Percentiles rank a stretch among this genome's conserved stretches.
Conservation (phyloP, 2,329 filamentous ascomycete genomes). For the Talaromyces marneffei region DNA sequence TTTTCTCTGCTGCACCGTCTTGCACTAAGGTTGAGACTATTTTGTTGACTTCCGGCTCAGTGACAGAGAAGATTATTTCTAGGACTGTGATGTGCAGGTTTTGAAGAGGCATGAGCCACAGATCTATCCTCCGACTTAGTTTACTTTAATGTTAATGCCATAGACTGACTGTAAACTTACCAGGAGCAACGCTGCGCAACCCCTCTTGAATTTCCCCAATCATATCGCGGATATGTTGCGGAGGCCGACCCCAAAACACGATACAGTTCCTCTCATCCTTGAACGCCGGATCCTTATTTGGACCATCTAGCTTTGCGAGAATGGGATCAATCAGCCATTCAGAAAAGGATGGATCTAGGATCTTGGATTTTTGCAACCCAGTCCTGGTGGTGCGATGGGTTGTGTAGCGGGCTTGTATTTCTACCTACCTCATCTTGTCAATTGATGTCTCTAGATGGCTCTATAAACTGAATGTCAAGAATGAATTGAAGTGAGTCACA, state of each 20-base stretch:
- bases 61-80: constrained; percentile 76
- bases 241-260: constrained; percentile 82
- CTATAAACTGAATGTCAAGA: neutral
- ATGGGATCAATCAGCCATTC: constrained; percentile 72
- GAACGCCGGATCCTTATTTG: constrained; percentile 61
- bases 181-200: constrained; percentile 59
- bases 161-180: constrained; percentile 55
- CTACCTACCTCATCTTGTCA: constrained; percentile 17
- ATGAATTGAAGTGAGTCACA: no score
- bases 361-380: constrained; percentile 65
- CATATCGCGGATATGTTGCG: constrained; percentile 62
- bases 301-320: constrained; percentile 62
- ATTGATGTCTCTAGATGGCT: constrained; percentile 2
- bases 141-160: no score
- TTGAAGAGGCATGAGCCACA: constrained; percentile 80
- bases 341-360: constrained; percentile 62
- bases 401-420: constrained; percentile 67
- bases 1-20: constrained; percentile 44
- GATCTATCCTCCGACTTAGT: constrained; percentile 44
- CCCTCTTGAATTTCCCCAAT: constrained; percentile 63
- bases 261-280: constrained; percentile 73
- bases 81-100: constrained; percentile 79
- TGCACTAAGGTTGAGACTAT: constrained; percentile 56
- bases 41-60: constrained; percentile 59
- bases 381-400: constrained; percentile 71